phyloP scores from a whole-genome alignment of 768 basidiomycete species.

The Sporobolomyces roseus region DNA sequence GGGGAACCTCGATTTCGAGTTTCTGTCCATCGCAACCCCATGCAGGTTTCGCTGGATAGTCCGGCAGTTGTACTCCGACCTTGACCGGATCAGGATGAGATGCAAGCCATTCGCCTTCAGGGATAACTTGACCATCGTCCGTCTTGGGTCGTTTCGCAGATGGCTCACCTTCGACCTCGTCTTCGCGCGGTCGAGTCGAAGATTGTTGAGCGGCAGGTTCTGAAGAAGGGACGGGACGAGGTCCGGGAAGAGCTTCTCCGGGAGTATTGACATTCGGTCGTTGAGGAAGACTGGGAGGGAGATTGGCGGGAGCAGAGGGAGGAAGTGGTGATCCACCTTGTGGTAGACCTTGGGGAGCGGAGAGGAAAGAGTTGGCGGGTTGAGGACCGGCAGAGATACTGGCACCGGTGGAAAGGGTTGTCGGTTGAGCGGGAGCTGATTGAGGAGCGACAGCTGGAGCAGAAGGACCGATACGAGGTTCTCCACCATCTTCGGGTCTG shows the following conservation, averaged over 20 bases:
- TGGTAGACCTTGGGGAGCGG: constrained; percentile 52
- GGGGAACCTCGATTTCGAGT: constrained; percentile 75
- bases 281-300: constrained; percentile 63
- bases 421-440: constrained; percentile 51
- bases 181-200: constrained; percentile 29
- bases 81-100: constrained; percentile 66
- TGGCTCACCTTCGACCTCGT: constrained; percentile 59
- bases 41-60: constrained; percentile 75
- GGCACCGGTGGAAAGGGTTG: constrained; percentile 64
- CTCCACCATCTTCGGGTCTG: constrained; percentile 17
- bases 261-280: constrained; percentile 63
- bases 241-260: constrained; percentile 50
- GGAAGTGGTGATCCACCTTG: background rate
- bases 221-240: background rate
- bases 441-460: constrained; percentile 52
- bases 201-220: background rate
- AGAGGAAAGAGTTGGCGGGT: constrained; percentile 81
- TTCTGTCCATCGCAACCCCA: constrained; percentile 84
- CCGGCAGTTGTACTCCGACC: constrained; percentile 76
- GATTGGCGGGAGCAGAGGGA: constrained; percentile 57
- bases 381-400: constrained; percentile 88
- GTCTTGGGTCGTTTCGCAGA: constrained; percentile 85
- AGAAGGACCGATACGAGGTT: constrained; percentile 27
- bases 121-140: constrained; percentile 75
- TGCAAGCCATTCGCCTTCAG: constrained; percentile 56